phyloP scores from a whole-genome alignment of 2,329 filamentous ascomycete species.

The Monilinia laxa region DNA sequence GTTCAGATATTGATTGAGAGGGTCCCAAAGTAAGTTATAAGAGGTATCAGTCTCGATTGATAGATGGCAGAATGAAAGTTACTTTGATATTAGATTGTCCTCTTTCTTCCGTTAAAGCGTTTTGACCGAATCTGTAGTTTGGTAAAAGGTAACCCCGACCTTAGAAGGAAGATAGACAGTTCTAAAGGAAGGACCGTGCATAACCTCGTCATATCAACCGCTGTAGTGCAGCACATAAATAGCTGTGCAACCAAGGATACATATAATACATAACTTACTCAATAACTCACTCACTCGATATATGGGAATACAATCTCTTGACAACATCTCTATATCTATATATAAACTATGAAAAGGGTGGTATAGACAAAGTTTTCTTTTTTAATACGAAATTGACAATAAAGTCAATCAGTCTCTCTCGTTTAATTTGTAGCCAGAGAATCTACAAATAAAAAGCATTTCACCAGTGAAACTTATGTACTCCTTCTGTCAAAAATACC shows the following conservation, averaged over 20 bases:
- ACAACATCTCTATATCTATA: conserved; percentile 1
- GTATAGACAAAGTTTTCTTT: background rate
- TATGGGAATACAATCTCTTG: background rate
- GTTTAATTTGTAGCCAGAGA: too few relatives aligned
- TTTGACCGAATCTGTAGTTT: background rate
- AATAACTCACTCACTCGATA: background rate
- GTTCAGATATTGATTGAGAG: background rate
- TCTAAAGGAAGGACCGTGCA: conserved; percentile 8
- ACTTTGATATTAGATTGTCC: background rate
- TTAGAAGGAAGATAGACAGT: background rate
- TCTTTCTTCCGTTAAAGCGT: background rate
- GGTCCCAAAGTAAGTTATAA: background rate
- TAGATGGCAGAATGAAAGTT: background rate
- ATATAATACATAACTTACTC: background rate
- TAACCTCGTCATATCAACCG: background rate
- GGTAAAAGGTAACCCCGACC: background rate
- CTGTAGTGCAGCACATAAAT: background rate
- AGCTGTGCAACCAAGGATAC: background rate
- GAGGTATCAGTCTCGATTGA: background rate
- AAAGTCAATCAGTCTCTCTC: background rate
- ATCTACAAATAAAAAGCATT: conserved; percentile 4
- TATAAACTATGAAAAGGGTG: background rate
- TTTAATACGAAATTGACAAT: background rate
- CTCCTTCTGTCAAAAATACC: background rate
- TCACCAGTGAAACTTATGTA: background rate